phyloP scores from a whole-genome alignment of 257 asterid genomes.

The Solanum sejunctum region DNA sequence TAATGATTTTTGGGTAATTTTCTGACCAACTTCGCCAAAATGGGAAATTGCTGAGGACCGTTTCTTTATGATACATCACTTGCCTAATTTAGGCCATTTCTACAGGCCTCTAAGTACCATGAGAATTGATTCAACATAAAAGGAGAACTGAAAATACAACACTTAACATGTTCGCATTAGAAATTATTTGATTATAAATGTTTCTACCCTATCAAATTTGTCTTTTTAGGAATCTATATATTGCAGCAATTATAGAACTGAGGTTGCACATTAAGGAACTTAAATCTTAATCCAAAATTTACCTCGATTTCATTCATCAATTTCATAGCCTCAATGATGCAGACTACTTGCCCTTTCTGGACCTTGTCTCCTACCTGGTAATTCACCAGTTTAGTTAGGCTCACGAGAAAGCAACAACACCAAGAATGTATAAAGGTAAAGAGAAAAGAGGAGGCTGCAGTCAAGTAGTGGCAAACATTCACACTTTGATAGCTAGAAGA shows the following conservation, averaged over 20 bases:
- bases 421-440: background rate
- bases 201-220: background rate
- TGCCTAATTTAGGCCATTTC: background rate
- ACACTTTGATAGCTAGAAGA: background rate
- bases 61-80: background rate
- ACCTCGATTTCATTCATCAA: constrained; percentile 76
- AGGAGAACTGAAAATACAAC: background rate
- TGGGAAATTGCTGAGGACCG: background rate
- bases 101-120: background rate
- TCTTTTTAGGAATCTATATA: background rate
- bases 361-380: constrained; percentile 58
- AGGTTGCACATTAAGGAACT: background rate
- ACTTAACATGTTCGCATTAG: background rate
- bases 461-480: background rate
- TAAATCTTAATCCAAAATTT: constrained; percentile 3
- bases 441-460: background rate
- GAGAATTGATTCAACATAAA: background rate
- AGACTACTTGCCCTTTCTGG: constrained; percentile 52
- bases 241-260: background rate
- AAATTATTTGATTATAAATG: background rate
- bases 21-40: background rate
- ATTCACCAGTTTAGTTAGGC: background rate
- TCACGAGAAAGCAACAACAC: constrained; percentile 2
- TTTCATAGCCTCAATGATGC: constrained; percentile 74
- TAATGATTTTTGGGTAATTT: background rate